phyloP scores from a whole-genome alignment of 176 grass and related monocot genomes.

The Aegilops bicornis region DNA sequence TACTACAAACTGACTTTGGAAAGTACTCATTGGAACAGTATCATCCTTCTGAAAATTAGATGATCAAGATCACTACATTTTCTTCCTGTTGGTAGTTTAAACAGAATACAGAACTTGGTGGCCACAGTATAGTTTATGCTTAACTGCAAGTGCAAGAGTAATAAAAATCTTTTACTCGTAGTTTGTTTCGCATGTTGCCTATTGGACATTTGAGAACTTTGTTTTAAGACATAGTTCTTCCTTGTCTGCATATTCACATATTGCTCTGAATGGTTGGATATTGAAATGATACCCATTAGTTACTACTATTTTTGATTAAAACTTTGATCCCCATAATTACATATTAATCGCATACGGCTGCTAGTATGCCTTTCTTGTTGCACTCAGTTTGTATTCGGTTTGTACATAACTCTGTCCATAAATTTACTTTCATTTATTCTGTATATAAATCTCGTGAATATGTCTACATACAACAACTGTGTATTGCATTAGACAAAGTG shows the following conservation, averaged over 20 bases:
- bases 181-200: neutral
- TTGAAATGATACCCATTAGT: neutral
- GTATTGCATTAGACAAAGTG: neutral
- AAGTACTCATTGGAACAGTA: neutral
- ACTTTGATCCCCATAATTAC: neutral
- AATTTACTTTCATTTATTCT: neutral
- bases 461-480: neutral
- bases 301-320: neutral
- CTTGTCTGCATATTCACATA: slow-evolving; percentile 2
- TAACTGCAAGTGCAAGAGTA: neutral
- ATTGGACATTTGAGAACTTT: neutral
- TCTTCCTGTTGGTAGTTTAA: neutral
- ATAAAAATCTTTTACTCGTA: neutral
- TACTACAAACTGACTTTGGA: neutral
- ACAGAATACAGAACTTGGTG: neutral
- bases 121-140: slow-evolving; percentile 2
- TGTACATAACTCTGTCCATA: neutral
- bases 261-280: neutral
- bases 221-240: neutral
- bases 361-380: neutral
- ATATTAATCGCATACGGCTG: neutral
- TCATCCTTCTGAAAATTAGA: neutral
- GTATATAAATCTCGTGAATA: neutral
- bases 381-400: neutral
- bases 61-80: neutral